A percentile compares a stretch with the other conserved stretches of the same genome.
Conservation (phyloP, 345 rosid species). For the Kandelia obovata region DNA sequence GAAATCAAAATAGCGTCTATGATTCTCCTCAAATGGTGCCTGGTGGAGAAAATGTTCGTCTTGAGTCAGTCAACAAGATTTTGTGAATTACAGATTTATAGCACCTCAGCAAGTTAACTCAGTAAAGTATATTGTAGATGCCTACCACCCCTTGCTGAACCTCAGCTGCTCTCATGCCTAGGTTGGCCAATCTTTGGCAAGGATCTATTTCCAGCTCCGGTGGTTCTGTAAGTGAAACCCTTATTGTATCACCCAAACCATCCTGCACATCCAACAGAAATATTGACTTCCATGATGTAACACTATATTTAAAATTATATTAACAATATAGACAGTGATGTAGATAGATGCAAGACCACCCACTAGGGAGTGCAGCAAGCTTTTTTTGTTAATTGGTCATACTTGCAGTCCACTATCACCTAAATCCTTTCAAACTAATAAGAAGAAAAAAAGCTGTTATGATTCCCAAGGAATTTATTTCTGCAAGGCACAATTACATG, state of each 20-base stretch:
- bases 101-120: constrained; percentile 10
- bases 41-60: constrained; percentile 21
- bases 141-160: constrained; percentile 93
- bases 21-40: constrained; percentile 97
- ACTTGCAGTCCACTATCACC: background rate
- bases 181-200: constrained; percentile 82
- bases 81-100: constrained; percentile 4
- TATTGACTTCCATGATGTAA: constrained; percentile 6
- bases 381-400: background rate
- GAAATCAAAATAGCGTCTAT: constrained; percentile 87
- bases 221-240: constrained; percentile 92
- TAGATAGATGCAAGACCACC: background rate
- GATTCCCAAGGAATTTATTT: no score
- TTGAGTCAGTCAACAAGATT: constrained; percentile 10
- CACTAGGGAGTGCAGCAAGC: background rate
- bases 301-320: background rate
- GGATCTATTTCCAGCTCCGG: constrained; percentile 99
- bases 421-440: no score
- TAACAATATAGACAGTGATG: constrained; percentile 2
- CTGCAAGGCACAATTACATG: no score
- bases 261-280: constrained; percentile 48
- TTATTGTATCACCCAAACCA: constrained; percentile 97
- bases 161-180: constrained; percentile 76
- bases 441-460: no score
- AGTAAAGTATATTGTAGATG: constrained; percentile 15